Percentiles rank a stretch among this genome's conserved stretches.
Evolutionary conservation across 306 rosid species (phyloP).

Genomic region (Rubus idaeus): DNA sequence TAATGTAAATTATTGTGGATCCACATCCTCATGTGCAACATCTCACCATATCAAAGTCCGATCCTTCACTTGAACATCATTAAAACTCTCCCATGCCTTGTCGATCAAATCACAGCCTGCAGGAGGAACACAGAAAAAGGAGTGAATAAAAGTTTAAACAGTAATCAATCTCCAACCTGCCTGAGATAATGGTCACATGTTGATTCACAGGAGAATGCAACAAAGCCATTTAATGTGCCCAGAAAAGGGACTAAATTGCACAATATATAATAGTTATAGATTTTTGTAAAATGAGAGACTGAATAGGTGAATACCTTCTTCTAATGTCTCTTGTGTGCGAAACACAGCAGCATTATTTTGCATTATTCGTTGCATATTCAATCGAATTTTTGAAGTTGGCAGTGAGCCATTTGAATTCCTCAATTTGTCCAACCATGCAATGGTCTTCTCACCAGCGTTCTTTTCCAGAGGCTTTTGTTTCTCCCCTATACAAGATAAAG

Average conservation of each 20-base stretch:
- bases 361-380: constrained; percentile 96
- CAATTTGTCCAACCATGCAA: constrained; percentile 91
- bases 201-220: constrained; percentile 6
- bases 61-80: constrained; percentile 68
- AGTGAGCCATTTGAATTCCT: constrained; percentile 86
- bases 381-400: constrained; percentile 75
- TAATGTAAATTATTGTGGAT: not conserved
- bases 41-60: constrained; percentile 76
- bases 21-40: not conserved
- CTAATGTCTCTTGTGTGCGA: constrained; percentile 91
- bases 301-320: constrained; percentile 56
- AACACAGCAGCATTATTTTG: constrained; percentile 98
- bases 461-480: constrained; percentile 84
- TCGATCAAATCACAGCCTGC: constrained; percentile 73
- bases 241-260: not conserved
- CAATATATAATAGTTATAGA: not conserved
- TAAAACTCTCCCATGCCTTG: constrained; percentile 69
- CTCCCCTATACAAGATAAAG: constrained; percentile 56
- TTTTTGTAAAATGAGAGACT: not conserved
- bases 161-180: not conserved
- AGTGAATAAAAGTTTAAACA: not conserved
- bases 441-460: constrained; percentile 88
- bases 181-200: not conserved
- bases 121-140: constrained; percentile 12
- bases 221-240: not conserved